Conservation (phyloP, 2,329 filamentous ascomycete genomes). For the Monosporascus sp. region DNA sequence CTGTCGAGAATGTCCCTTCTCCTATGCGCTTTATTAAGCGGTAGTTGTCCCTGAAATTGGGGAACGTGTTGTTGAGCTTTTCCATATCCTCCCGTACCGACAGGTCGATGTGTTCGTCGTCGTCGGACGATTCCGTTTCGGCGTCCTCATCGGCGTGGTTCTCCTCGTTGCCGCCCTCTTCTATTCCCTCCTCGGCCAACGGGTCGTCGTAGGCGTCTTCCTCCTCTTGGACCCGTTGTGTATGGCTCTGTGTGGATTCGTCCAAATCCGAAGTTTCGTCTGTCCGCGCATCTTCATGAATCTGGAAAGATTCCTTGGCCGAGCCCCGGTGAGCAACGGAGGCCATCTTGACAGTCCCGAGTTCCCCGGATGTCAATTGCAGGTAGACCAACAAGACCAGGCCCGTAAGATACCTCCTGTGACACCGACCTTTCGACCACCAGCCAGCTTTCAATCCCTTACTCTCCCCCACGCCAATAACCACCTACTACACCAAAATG, state of each 20-base stretch:
- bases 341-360: conserved; percentile 7
- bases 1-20: conserved; percentile 97
- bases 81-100: conserved; percentile 80
- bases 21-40: conserved; percentile 94
- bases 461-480: too few species aligned
- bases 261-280: conserved; percentile 25
- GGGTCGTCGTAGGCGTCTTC: conserved; percentile 27
- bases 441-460: too few species aligned
- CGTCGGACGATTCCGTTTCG: conserved; percentile 46
- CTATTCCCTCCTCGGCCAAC: conserved; percentile 28
- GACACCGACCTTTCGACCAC: too few species aligned
- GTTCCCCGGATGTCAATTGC: background rate
- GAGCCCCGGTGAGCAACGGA: conserved; percentile 23
- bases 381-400: too few species aligned
- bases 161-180: conserved; percentile 33
- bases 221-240: conserved; percentile 25
- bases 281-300: conserved; percentile 28
- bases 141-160: conserved; percentile 37
- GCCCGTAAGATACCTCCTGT: too few species aligned
- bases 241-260: conserved; percentile 20
- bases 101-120: conserved; percentile 60
- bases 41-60: conserved; percentile 77
- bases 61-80: conserved; percentile 75
- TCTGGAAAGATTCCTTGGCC: conserved; percentile 29
- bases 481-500: too few species aligned